Conservation (phyloP, 257 asterid genomes). For the Solanum tacnaense region DNA sequence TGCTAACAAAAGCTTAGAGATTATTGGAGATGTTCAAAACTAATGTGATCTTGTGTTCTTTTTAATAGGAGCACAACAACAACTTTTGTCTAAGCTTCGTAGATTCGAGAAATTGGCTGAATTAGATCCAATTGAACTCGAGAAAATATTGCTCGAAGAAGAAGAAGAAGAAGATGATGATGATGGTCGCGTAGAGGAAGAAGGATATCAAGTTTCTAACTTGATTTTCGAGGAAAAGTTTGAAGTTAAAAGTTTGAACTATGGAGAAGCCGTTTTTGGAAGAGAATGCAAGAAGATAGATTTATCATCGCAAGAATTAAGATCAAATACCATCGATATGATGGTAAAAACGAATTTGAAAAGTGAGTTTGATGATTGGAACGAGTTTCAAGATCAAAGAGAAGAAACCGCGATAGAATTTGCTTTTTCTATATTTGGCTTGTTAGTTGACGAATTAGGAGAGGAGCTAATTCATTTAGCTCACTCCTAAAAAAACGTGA, state of each 20-base stretch:
- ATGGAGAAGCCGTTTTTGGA: conserved; percentile 20
- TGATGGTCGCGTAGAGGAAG: conserved; percentile 9
- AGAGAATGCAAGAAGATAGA: conserved; percentile 27
- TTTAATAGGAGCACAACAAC: conserved; percentile 45
- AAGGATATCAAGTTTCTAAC: conserved; percentile 13
- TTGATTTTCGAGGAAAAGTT: conserved; percentile 24
- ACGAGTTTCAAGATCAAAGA: conserved; percentile 11
- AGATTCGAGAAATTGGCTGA: conserved; percentile 49
- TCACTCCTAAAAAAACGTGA: neutral
- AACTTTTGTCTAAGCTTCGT: conserved; percentile 40
- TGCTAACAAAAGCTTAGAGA: neutral
- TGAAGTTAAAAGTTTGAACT: neutral
- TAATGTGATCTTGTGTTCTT: neutral
- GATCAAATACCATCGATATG: conserved; percentile 32
- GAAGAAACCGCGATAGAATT: conserved; percentile 31
- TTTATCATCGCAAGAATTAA: conserved; percentile 27
- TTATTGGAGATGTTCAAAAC: neutral
- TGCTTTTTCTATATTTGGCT: conserved; percentile 23
- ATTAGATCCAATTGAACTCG: conserved; percentile 58
- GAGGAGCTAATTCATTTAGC: conserved; percentile 16
- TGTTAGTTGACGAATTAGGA: conserved; percentile 31
- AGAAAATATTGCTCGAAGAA: conserved; percentile 26
- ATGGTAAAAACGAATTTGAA: conserved; percentile 36
- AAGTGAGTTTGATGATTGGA: conserved; percentile 28
- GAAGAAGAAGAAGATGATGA: neutral